phyloP scores from a whole-genome alignment of 495 filamentous ascomycete genomes.

The Podospora pseudopauciseta region DNA sequence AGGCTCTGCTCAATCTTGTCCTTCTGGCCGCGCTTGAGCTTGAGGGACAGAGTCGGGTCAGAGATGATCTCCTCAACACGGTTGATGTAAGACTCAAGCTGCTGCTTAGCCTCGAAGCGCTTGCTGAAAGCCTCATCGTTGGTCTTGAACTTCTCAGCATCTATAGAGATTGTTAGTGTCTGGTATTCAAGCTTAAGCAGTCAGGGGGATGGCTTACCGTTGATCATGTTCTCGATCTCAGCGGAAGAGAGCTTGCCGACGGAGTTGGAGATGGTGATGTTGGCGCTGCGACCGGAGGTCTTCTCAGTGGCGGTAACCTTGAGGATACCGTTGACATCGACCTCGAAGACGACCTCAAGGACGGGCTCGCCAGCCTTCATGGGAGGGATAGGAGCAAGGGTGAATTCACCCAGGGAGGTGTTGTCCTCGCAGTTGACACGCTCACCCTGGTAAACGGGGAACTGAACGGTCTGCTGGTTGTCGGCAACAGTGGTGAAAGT shows the following conservation, averaged over 20 bases:
- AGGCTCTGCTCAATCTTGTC: conserved; percentile 95
- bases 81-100: conserved; percentile 98
- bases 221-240: conserved; percentile 98
- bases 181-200: conserved; percentile 3
- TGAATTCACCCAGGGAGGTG: conserved; percentile 98
- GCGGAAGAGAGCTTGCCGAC: conserved; percentile 93
- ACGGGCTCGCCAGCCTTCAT: conserved; percentile 98
- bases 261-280: conserved; percentile 99
- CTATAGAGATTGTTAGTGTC: conserved; percentile 40
- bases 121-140: conserved; percentile 98
- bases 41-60: conserved; percentile 91
- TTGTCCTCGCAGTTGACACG: conserved; percentile 99
- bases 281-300: conserved; percentile 94
- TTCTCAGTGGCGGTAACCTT: conserved; percentile 99
- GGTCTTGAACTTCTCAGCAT: conserved; percentile 98
- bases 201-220: conserved; percentile 51
- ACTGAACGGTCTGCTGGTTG: conserved; percentile 95
- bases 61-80: conserved; percentile 98
- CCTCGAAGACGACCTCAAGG: conserved; percentile 97
- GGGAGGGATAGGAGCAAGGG: conserved; percentile 91
- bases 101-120: conserved; percentile 96
- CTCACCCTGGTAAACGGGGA: conserved; percentile 98
- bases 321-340: conserved; percentile 99
- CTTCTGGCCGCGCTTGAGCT: conserved; percentile 98
- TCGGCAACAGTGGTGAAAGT: conserved; percentile 98